These are phyloP conservation scores for Lippia alba DNA, from an alignment of 305 asterid genomes.

Conservation along the genomic window DNA sequence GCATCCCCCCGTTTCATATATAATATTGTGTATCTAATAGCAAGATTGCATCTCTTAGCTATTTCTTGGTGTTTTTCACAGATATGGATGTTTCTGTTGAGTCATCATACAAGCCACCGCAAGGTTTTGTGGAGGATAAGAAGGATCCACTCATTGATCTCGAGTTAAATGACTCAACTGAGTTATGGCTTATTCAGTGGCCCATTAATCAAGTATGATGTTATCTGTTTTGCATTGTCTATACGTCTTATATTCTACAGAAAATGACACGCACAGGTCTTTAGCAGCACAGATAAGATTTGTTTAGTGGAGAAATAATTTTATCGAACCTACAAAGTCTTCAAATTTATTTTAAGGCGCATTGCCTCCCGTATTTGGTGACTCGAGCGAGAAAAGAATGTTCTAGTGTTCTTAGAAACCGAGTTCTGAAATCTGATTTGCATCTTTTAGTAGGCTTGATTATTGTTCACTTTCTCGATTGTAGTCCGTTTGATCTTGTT, in stretches of 20 bases:
- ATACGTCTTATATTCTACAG: not conserved
- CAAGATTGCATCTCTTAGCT: not conserved
- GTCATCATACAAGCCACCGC: constrained; percentile 45
- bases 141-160: constrained; percentile 62
- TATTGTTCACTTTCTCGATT: not conserved
- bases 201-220: constrained; percentile 59
- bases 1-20: not conserved
- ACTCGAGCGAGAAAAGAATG: too few relatives aligned
- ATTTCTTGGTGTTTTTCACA: constrained; percentile 19
- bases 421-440: not conserved
- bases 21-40: not conserved
- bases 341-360: not conserved
- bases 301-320: not conserved
- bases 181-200: constrained; percentile 86
- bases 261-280: not conserved
- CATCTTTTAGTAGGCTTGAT: not conserved
- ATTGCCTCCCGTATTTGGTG: too few relatives aligned
- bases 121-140: constrained; percentile 56
- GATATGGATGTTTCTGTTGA: constrained; percentile 35
- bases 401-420: not conserved
- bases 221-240: not conserved
- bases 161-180: constrained; percentile 56
- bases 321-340: constrained; percentile 1
- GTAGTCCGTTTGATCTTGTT: constrained; percentile 12
- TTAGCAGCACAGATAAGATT: not conserved